A percentile compares a stretch with the other conserved stretches of the same genome.
Evolutionary conservation across 768 basidiomycete genomes (phyloP).

Genomic region (Psilocybe cyanescens): DNA sequence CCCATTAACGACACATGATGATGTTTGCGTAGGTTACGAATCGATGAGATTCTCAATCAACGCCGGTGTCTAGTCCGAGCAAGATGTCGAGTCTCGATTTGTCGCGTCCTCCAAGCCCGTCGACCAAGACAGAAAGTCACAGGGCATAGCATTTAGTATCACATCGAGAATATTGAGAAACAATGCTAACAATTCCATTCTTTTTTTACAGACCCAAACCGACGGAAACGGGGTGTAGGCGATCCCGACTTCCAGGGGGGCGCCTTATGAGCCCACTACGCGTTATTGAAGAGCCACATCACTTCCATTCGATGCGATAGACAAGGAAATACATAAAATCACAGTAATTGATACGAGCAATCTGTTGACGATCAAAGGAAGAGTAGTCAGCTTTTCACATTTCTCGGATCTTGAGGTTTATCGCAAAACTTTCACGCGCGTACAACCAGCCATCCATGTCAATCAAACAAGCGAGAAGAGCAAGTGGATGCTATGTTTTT

Average conservation of each 20-base stretch:
- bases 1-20: too few species aligned
- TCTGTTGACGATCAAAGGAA: neutral
- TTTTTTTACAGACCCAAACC: neutral
- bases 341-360: neutral
- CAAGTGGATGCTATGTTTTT: neutral
- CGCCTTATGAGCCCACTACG: too few species aligned
- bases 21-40: too few species aligned
- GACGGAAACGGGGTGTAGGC: neutral
- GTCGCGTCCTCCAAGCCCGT: too few species aligned
- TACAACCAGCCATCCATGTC: conserved; percentile 3
- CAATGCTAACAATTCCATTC: neutral
- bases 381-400: neutral
- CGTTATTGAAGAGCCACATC: too few species aligned
- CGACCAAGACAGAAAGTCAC: too few species aligned
- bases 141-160: neutral
- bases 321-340: neutral
- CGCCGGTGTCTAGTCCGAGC: too few species aligned
- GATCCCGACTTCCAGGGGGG: neutral
- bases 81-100: too few species aligned
- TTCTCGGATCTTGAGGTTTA: neutral
- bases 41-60: too few species aligned
- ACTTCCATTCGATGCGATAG: conserved; percentile 7
- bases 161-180: neutral
- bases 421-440: neutral
- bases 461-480: conserved; percentile 4